These are phyloP conservation scores for Fomitopsis palustris DNA, from an alignment of 1,284 basidiomycete species.

Conservation along the genomic window DNA sequence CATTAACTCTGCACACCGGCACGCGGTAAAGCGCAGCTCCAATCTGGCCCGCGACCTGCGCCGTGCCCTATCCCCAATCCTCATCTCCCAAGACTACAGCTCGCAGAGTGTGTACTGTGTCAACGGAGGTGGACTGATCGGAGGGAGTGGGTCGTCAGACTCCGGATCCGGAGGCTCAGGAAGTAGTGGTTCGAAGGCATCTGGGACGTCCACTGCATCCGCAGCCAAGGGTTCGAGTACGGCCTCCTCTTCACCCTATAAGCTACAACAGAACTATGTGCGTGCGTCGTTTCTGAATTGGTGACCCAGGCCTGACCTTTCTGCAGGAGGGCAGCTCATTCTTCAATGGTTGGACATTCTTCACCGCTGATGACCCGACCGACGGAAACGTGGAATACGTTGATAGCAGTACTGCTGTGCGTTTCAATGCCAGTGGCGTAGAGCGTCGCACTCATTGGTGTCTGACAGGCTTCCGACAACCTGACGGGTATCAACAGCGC, in stretches of 20 bases:
- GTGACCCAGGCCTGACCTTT: neutral
- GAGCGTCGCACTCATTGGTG: neutral
- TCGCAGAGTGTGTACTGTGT: conserved; percentile 28
- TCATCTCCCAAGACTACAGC: conserved; percentile 23
- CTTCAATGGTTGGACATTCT: conserved; percentile 83
- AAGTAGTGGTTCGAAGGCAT: conserved; percentile 13
- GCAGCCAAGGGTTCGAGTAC: conserved; percentile 15
- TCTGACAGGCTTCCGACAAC: conserved; percentile 42
- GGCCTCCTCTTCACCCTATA: conserved; percentile 25
- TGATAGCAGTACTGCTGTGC: conserved; percentile 52
- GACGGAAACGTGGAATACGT: conserved; percentile 67
- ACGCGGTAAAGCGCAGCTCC: conserved; percentile 47
- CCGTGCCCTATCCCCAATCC: conserved; percentile 47
- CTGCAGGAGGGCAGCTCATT: conserved; percentile 61
- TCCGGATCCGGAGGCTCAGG: conserved; percentile 7
- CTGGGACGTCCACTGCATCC: conserved; percentile 13
- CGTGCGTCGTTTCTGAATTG: conserved; percentile 2
- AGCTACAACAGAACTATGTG: conserved; percentile 25
- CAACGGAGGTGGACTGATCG: conserved; percentile 12
- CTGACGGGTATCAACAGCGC: conserved; percentile 58
- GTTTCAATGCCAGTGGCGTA: conserved; percentile 22
- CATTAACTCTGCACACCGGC: conserved; percentile 35
- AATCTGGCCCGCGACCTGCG: conserved; percentile 66
- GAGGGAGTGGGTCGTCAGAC: conserved; percentile 5
- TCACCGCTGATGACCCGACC: conserved; percentile 72